Evolutionary conservation across 163 green algal species (phyloP).

Genomic region (Picocystis sp.): DNA sequence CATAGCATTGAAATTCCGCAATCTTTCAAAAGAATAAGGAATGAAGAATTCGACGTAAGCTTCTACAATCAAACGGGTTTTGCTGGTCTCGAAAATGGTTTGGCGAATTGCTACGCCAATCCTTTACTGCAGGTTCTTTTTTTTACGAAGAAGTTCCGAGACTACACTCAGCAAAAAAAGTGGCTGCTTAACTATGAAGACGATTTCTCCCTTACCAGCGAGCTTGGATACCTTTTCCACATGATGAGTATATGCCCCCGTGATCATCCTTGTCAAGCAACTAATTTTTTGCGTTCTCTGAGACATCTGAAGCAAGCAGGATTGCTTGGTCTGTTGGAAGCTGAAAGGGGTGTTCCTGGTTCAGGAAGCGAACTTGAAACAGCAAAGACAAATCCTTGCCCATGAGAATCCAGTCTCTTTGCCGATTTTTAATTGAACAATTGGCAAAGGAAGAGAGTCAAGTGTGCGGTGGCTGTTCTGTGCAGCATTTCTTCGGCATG

Average conservation of each 20-base stretch:
- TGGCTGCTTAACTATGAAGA: conserved; percentile 28
- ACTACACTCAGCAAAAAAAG: conserved; percentile 20
- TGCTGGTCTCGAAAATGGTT: conserved; percentile 79
- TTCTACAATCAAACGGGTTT: conserved; percentile 74
- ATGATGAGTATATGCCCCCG: conserved; percentile 50
- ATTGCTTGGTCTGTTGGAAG: conserved; percentile 74
- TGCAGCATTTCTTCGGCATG: too few species aligned
- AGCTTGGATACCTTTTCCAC: conserved; percentile 72
- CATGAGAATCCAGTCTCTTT: conserved; percentile 42
- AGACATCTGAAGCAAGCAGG: conserved; percentile 57
- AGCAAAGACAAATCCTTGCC: conserved; percentile 29
- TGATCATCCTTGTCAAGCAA: conserved; percentile 50
- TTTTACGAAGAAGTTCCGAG: neutral
- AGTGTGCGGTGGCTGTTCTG: too few species aligned
- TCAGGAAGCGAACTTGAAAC: conserved; percentile 3
- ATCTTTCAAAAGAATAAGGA: conserved; percentile 32
- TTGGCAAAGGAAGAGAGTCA: conserved; percentile 33
- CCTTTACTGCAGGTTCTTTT: conserved; percentile 58
- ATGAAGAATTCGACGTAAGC: conserved; percentile 83
- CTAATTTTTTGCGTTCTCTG: conserved; percentile 75
- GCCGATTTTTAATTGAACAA: conserved; percentile 55
- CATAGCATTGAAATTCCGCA: conserved; percentile 29
- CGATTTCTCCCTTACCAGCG: conserved; percentile 74
- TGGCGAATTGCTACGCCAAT: conserved; percentile 88
- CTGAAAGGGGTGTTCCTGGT: conserved; percentile 3